These are phyloP conservation scores for Mollisiaceae sp. DNA, from an alignment of 2,329 filamentous ascomycete species.

Conservation along the genomic window DNA sequence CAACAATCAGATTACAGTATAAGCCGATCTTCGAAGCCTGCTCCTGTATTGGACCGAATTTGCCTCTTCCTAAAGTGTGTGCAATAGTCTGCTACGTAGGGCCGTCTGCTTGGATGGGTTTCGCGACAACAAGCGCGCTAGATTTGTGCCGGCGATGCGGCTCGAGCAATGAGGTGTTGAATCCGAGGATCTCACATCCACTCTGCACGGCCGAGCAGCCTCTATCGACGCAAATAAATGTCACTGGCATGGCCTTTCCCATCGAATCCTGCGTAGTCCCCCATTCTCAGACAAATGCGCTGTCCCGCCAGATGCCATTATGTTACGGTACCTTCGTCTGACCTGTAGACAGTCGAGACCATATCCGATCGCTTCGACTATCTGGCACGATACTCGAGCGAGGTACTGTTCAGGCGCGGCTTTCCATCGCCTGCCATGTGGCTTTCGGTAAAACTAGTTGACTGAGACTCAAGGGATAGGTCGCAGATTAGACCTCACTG, in stretches of 20 bases:
- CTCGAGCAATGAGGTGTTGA: constrained; percentile 2
- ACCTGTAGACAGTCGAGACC: neutral
- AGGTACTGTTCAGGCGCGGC: constrained; percentile 1
- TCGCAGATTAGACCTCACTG: neutral
- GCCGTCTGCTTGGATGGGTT: neutral
- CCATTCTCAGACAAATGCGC: neutral
- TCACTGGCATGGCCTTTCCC: neutral
- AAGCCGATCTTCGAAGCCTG: neutral
- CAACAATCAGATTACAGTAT: neutral
- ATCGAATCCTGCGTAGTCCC: neutral
- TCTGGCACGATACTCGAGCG: neutral
- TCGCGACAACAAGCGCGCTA: neutral
- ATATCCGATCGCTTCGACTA: neutral
- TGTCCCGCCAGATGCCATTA: neutral
- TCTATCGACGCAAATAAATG: too few species aligned
- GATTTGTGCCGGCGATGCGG: neutral
- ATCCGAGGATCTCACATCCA: neutral
- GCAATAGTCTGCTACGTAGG: neutral
- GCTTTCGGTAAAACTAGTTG: constrained; percentile 8
- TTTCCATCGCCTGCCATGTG: neutral
- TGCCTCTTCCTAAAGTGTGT: neutral
- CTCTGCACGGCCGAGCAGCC: neutral
- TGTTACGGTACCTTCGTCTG: neutral
- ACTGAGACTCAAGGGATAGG: neutral
- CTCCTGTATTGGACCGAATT: neutral